Conservation (phyloP, 2,329 filamentous ascomycete genomes). For the Sporothrix phasma region DNA sequence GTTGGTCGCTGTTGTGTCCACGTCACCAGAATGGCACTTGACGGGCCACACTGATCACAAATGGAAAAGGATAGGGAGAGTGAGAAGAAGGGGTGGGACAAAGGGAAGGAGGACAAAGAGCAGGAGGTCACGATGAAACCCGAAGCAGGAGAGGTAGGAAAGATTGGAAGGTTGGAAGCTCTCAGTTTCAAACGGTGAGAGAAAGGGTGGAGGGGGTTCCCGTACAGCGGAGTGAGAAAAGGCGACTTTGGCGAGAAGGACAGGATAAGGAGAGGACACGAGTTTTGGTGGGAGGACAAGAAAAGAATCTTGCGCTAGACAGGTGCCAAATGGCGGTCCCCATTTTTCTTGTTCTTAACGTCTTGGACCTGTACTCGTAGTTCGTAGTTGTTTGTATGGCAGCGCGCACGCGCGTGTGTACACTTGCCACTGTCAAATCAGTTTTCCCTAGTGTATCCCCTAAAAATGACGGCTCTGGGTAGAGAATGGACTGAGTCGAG, state of each 20-base stretch:
- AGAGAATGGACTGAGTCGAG: background rate
- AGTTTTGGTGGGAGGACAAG: slow-evolving; percentile 7
- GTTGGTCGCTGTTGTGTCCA: slow-evolving; percentile 26
- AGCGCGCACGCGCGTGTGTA: background rate
- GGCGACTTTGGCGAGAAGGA: slow-evolving; percentile 1
- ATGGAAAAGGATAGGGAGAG: background rate
- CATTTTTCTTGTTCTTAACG: slow-evolving; percentile 14
- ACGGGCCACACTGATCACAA: slow-evolving; percentile 19
- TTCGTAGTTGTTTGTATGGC: background rate
- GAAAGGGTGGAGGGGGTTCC: background rate
- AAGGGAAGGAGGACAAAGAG: background rate
- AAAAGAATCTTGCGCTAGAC: slow-evolving; percentile 15
- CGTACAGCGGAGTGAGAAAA: slow-evolving; percentile 4
- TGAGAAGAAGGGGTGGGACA: background rate
- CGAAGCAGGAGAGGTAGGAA: background rate
- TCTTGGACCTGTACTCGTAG: background rate
- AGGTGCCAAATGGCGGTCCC: slow-evolving; percentile 15
- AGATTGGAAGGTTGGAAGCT: too few relatives aligned
- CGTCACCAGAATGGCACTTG: slow-evolving; percentile 22
- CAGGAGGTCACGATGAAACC: background rate
- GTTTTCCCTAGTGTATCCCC: background rate
- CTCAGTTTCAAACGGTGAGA: background rate
- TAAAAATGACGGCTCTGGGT: background rate
- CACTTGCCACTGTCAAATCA: background rate
- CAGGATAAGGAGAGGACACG: slow-evolving; percentile 14